A percentile compares a stretch with the other conserved stretches of the same genome.
Evolutionary conservation across 495 filamentous ascomycete genomes (phyloP).

Genomic region (Chaetomidium leptoderma): DNA sequence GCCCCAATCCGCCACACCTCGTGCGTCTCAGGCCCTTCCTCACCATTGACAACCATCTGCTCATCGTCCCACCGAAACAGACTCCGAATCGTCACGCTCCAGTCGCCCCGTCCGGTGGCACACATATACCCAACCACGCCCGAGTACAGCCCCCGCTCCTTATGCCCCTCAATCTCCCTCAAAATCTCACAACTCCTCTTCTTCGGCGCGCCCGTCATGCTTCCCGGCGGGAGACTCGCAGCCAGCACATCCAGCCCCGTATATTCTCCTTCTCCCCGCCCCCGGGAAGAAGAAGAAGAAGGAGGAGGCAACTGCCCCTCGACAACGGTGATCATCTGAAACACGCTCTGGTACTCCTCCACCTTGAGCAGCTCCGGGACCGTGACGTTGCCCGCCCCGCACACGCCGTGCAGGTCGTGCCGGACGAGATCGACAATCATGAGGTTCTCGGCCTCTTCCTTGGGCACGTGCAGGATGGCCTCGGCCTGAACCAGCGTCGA

Average conservation of each 20-base stretch:
- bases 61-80: slow-evolving; percentile 65
- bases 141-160: slow-evolving; percentile 74
- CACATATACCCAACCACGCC: slow-evolving; percentile 88
- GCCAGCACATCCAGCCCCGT: slow-evolving; percentile 74
- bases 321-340: slow-evolving; percentile 84
- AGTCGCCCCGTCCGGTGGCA: slow-evolving; percentile 78
- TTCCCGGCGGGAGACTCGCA: slow-evolving; percentile 75
- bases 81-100: slow-evolving; percentile 80
- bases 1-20: slow-evolving; percentile 80
- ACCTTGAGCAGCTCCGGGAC: slow-evolving; percentile 69
- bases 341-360: slow-evolving; percentile 86
- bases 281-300: not conserved
- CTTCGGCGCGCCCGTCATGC: slow-evolving; percentile 95
- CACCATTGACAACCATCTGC: slow-evolving; percentile 19
- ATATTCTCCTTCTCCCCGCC: slow-evolving; percentile 22
- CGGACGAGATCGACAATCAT: slow-evolving; percentile 97
- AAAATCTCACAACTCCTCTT: slow-evolving; percentile 83
- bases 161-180: slow-evolving; percentile 57
- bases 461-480: slow-evolving; percentile 65
- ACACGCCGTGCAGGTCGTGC: slow-evolving; percentile 82
- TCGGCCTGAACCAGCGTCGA: slow-evolving; percentile 63
- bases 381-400: slow-evolving; percentile 63
- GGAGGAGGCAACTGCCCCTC: slow-evolving; percentile 56
- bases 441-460: slow-evolving; percentile 92
- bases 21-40: slow-evolving; percentile 22